Conservation (phyloP, 139 green algal genomes). For the Volvox reticuliferus region DNA sequence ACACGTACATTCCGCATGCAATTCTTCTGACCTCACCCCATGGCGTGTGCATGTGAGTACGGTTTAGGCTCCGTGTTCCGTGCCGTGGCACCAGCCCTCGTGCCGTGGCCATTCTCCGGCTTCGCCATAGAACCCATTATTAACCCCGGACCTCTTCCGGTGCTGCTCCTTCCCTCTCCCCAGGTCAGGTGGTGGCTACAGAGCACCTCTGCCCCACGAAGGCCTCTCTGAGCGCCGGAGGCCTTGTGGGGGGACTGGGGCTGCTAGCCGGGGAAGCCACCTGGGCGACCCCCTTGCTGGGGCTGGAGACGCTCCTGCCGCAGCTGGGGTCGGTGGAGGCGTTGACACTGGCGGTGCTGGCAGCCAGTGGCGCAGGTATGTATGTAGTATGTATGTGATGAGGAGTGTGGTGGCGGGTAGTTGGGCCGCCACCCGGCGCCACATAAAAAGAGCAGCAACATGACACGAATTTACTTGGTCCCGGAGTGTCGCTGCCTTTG, state of each 20-base stretch:
- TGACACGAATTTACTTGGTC: too few relatives aligned
- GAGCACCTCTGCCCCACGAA: conserved; percentile 63
- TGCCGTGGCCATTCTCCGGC: too few relatives aligned
- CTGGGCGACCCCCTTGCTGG: conserved; percentile 21
- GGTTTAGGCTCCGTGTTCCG: too few relatives aligned
- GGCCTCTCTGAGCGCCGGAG: conserved; percentile 17
- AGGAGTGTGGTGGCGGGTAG: background rate
- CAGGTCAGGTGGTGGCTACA: conserved; percentile 49
- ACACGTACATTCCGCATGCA: too few relatives aligned
- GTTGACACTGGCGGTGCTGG: conserved; percentile 51
- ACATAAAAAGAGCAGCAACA: too few relatives aligned
- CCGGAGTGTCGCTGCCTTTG: too few relatives aligned
- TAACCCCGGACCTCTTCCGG: too few relatives aligned
- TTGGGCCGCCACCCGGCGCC: too few relatives aligned
- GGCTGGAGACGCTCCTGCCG: conserved; percentile 41
- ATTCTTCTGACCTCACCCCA: too few relatives aligned
- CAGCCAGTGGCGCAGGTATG: conserved; percentile 46
- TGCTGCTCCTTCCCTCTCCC: background rate
- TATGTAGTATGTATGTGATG: background rate
- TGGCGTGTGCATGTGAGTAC: too few relatives aligned
- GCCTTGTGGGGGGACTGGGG: conserved; percentile 33
- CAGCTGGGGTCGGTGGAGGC: conserved; percentile 51
- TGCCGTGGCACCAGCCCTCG: too few relatives aligned
- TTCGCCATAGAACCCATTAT: too few relatives aligned
- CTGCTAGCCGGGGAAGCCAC: conserved; percentile 40